A percentile compares a stretch with the other conserved stretches of the same genome.
Evolutionary conservation across 73 alveolate species (phyloP).

Genomic region (Tetrahymena borealis): DNA sequence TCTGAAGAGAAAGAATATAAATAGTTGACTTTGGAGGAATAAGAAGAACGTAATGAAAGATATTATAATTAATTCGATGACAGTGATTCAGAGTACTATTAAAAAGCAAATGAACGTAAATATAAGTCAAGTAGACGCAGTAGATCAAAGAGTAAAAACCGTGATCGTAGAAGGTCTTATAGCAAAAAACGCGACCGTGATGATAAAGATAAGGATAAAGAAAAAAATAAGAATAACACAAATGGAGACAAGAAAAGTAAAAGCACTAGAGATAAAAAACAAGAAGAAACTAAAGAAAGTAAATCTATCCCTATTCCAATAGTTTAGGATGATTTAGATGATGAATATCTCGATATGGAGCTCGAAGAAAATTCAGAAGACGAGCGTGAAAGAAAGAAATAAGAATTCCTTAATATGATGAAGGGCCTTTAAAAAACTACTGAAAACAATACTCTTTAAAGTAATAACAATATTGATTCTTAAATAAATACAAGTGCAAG

Average conservation of each 20-base stretch:
- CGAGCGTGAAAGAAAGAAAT: neutral
- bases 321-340: neutral
- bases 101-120: neutral
- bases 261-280: neutral
- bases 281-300: neutral
- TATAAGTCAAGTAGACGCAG: conserved; percentile 1
- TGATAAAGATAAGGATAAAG: neutral
- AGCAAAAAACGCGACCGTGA: neutral
- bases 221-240: neutral
- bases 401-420: neutral
- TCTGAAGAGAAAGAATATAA: neutral
- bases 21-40: neutral
- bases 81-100: neutral
- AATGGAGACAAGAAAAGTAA: neutral
- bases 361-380: neutral
- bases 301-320: neutral
- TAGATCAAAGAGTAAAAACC: neutral
- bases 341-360: neutral
- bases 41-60: neutral
- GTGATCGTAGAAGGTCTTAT: neutral
- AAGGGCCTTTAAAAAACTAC: neutral
- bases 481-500: neutral
- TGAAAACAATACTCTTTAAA: too few species aligned
- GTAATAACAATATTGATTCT: neutral
- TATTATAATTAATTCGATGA: neutral